Conservation (phyloP, 805 yeast species). For the Barnettozyma populi region DNA sequence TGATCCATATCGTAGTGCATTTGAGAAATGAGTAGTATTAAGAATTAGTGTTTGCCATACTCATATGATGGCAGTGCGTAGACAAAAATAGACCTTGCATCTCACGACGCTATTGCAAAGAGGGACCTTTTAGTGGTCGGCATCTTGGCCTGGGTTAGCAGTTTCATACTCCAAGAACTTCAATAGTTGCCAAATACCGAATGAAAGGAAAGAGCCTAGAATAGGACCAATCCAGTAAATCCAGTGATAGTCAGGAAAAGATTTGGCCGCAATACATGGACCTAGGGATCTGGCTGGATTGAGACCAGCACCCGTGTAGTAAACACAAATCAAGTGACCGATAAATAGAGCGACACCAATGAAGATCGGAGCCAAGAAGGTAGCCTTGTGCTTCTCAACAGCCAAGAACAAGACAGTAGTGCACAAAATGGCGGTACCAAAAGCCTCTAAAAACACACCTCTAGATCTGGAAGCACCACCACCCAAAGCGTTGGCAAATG, state of each 20-base stretch:
- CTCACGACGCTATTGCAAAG: background rate
- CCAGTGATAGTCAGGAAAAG: constrained; percentile 84
- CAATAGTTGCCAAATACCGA: constrained; percentile 60
- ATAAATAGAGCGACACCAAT: constrained; percentile 80
- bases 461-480: constrained; percentile 66
- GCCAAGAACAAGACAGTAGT: constrained; percentile 76
- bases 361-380: constrained; percentile 74
- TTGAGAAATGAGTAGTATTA: too few species aligned
- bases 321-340: constrained; percentile 76
- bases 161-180: constrained; percentile 63
- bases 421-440: constrained; percentile 70
- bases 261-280: constrained; percentile 65
- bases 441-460: constrained; percentile 79
- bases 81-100: background rate
- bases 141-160: constrained; percentile 65
- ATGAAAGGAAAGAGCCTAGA: constrained; percentile 63
- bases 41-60: background rate
- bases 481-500: constrained; percentile 67
- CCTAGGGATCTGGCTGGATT: constrained; percentile 91
- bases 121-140: constrained; percentile 29
- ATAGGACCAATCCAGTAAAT: constrained; percentile 90
- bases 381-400: constrained; percentile 73
- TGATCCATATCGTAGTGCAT: too few species aligned
- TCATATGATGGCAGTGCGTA: too few species aligned
- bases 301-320: constrained; percentile 86